Evolutionary conservation across 2,329 filamentous ascomycete species (phyloP).

Genomic region (Aspergillus tubingensis): DNA sequence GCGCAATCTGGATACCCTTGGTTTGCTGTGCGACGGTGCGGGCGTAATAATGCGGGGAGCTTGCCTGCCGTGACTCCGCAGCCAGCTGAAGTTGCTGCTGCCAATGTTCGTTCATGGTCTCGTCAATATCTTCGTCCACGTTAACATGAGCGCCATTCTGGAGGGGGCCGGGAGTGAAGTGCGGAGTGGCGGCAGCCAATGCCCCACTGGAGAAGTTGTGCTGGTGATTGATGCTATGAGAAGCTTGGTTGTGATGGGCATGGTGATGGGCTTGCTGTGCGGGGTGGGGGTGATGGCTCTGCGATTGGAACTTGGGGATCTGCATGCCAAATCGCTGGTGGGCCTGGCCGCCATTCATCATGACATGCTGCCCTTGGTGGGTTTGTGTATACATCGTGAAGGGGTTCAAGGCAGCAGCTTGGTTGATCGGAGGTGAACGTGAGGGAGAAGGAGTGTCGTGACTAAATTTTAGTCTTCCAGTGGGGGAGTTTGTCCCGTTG

Average conservation of each 20-base stretch:
- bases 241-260: constrained; percentile 45
- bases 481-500: constrained; percentile 50
- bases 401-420: constrained; percentile 45
- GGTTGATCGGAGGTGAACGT: constrained; percentile 48
- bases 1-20: constrained; percentile 49
- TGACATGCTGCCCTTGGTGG: constrained; percentile 51
- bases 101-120: constrained; percentile 74
- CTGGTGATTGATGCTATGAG: constrained; percentile 50
- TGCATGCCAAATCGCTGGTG: constrained; percentile 54
- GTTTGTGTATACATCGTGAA: constrained; percentile 53
- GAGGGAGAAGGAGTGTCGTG: constrained; percentile 52
- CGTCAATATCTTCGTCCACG: constrained; percentile 58
- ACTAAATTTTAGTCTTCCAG: constrained; percentile 47
- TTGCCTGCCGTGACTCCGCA: constrained; percentile 70
- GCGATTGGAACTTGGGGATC: constrained; percentile 51
- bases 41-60: constrained; percentile 71
- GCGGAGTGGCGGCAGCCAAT: constrained; percentile 52
- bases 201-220: constrained; percentile 53
- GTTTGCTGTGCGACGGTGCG: constrained; percentile 50
- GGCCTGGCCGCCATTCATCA: constrained; percentile 53
- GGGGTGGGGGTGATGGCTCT: constrained; percentile 48
- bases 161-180: constrained; percentile 60
- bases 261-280: constrained; percentile 48
- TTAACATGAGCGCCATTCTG: constrained; percentile 61
- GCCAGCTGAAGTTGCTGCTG: constrained; percentile 80